Evolutionary conservation across 495 filamentous ascomycete species (phyloP), one percentile per base, ranked within the genome.

Genomic region (Podospora australis): DNA sequence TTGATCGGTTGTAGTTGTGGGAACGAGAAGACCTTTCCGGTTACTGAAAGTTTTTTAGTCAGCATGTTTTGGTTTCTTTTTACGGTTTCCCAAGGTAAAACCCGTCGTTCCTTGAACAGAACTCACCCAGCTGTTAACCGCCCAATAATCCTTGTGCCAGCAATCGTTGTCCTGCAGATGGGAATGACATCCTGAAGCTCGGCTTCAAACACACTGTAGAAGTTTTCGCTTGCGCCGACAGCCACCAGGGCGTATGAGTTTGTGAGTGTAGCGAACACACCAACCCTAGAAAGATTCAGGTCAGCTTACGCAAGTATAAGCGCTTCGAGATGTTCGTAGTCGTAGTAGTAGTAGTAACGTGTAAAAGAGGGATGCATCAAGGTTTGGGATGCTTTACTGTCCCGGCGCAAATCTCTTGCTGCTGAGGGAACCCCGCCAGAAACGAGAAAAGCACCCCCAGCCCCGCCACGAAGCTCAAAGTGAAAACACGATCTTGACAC

Each of bases 121-220:
- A 68, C 80, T 63, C 81, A 94, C 88, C 90, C 92, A 63, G 90
- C 87, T 48, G 94, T 96, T 71, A 98, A 77, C 61, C 91, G 81
- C 36, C 92, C 92, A 60, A 98, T 83, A 65, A 98, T 97, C 50
- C 91, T 76, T 26, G 91, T 98, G 48, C 92, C 94, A 23, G 89
- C 90, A 62, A 98, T 97, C n/a, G 90, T 96, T 45, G 88, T 87
- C 63, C 91, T 87, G 70, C 90, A 96, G 70, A 97, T 95, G 52
- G 92, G 92, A 46, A 98, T 95, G 47, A 96, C 84, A 73, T 97
- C 94, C 74, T 92, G 87, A 26, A 98, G 75, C 72, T 98, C 92
- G 47, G 92, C 82, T 73, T 98, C 94, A 75, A 98, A 98, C 57
- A 97, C 77, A 75, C 75, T 78, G 79, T 97, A 98, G 70, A 98